phyloP scores from a whole-genome alignment of 768 basidiomycete genomes.

The Mycena vulgaris region DNA sequence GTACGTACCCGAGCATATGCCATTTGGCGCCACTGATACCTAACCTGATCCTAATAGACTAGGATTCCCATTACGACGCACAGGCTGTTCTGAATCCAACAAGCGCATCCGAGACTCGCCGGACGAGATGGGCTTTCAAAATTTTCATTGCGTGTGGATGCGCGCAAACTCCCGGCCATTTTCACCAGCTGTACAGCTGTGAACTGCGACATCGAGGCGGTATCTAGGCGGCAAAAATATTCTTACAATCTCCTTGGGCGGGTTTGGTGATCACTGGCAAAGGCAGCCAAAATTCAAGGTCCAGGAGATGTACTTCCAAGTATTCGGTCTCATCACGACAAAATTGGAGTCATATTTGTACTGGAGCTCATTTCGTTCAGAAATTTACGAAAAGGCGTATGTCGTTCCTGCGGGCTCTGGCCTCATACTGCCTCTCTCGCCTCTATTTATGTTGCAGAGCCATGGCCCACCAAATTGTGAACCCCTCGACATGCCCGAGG shows the following conservation, averaged over 20 bases:
- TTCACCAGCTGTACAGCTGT: background rate
- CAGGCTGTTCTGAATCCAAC: background rate
- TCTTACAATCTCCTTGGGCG: background rate
- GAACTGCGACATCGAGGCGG: no score
- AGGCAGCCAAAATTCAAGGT: background rate
- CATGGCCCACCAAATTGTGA: no score
- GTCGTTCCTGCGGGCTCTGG: background rate
- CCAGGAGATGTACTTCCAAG: conserved; percentile 1
- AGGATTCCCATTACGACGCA: background rate
- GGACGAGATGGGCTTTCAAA: background rate
- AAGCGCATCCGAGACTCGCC: background rate
- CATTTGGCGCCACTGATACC: background rate
- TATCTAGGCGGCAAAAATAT: background rate
- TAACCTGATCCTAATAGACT: background rate
- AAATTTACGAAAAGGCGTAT: background rate
- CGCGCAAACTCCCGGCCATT: background rate
- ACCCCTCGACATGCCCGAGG: no score
- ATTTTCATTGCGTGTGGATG: background rate
- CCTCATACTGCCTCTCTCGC: no score
- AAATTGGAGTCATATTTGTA: background rate
- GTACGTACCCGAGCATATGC: background rate
- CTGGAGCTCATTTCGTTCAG: background rate
- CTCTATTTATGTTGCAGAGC: no score
- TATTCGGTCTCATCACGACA: conserved; percentile 1
- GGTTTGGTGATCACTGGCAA: background rate